Conservation (phyloP, 1,284 basidiomycete species). For the Leccinum angustisporum region DNA sequence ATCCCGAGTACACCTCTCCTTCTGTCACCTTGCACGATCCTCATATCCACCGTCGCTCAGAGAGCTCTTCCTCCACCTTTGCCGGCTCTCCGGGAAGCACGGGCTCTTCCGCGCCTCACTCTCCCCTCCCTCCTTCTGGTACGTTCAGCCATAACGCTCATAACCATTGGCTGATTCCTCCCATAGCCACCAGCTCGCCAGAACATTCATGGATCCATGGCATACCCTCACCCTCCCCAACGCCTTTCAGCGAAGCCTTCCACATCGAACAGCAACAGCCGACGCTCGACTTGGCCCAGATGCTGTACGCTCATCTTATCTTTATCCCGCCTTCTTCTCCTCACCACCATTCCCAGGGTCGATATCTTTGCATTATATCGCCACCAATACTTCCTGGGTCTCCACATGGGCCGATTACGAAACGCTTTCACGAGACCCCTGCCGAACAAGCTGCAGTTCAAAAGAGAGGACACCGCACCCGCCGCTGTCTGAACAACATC, state of each 20-base stretch:
- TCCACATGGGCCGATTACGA: conserved; percentile 62
- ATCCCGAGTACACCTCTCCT: conserved; percentile 55
- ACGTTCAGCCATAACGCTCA: conserved; percentile 30
- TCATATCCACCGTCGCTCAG: conserved; percentile 50
- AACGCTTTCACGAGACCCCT: conserved; percentile 52
- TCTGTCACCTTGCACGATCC: conserved; percentile 54
- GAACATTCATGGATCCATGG: conserved; percentile 35
- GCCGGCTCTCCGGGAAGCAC: conserved; percentile 56
- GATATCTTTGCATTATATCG: conserved; percentile 76
- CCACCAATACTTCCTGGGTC: conserved; percentile 67
- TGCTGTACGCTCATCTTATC: conserved; percentile 51
- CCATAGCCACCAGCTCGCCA: conserved; percentile 28
- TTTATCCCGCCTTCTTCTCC: conserved; percentile 5
- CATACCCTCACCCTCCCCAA: conserved; percentile 47
- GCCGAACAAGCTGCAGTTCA: conserved; percentile 34
- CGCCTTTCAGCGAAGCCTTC: conserved; percentile 51
- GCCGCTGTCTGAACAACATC: background rate
- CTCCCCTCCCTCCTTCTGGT: conserved; percentile 59
- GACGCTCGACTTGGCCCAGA: conserved; percentile 60
- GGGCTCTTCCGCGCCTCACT: conserved; percentile 58
- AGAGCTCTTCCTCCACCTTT: conserved; percentile 63
- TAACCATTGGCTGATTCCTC: conserved; percentile 4
- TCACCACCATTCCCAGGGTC: conserved; percentile 43
- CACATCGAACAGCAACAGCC: conserved; percentile 53
- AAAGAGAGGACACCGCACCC: background rate